phyloP scores from a whole-genome alignment of 2,329 filamentous ascomycete species.

The Fusarium dimerum region DNA sequence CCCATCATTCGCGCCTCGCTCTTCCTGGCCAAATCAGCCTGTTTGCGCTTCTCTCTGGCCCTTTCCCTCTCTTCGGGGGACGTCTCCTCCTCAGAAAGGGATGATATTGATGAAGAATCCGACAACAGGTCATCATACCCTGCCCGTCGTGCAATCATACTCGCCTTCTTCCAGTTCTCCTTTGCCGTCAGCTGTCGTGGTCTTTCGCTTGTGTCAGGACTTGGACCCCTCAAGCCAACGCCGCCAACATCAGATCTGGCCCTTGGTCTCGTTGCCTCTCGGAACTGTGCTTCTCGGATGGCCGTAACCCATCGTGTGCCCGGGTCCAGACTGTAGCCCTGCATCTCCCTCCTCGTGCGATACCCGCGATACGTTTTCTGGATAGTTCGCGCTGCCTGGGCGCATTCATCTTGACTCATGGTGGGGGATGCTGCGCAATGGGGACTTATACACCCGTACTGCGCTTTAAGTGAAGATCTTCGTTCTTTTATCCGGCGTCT shows the following conservation, averaged over 20 bases:
- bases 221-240: not conserved
- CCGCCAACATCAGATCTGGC: slow-evolving; percentile 28
- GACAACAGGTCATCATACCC: slow-evolving; percentile 65
- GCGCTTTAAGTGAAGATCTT: slow-evolving; percentile 37
- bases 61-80: slow-evolving; percentile 41
- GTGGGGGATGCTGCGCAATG: not conserved
- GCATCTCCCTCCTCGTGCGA: slow-evolving; percentile 68
- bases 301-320: slow-evolving; percentile 72
- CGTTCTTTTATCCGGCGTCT: slow-evolving; percentile 43
- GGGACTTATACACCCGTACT: slow-evolving; percentile 21
- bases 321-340: slow-evolving; percentile 69
- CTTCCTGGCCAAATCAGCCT: slow-evolving; percentile 58
- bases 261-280: slow-evolving; percentile 49
- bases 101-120: slow-evolving; percentile 37
- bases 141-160: slow-evolving; percentile 69
- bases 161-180: slow-evolving; percentile 74
- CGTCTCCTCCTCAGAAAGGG: slow-evolving; percentile 31
- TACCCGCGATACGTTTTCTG: slow-evolving; percentile 80
- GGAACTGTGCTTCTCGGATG: slow-evolving; percentile 56
- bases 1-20: slow-evolving; percentile 79
- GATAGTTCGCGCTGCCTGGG: slow-evolving; percentile 57
- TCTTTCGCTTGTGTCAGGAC: not conserved
- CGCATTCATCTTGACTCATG: slow-evolving; percentile 22
- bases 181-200: slow-evolving; percentile 47
- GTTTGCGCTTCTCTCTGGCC: slow-evolving; percentile 41